Percentiles rank a stretch among this genome's conserved stretches.
Conservation (phyloP, 2,329 filamentous ascomycete species). For the Fusarium euwallaceae region DNA sequence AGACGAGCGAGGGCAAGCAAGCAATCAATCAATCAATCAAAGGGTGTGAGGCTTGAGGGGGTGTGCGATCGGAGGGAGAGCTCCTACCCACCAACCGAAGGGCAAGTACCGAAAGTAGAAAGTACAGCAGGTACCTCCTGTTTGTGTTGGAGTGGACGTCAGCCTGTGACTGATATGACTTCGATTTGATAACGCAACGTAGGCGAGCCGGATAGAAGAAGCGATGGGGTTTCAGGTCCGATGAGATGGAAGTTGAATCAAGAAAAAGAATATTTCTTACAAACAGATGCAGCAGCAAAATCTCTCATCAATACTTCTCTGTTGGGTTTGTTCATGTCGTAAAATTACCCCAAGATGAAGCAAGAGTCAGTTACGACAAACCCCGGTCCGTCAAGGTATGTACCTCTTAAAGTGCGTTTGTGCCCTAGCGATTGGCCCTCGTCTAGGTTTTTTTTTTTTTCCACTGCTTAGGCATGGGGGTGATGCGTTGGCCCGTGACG, state of each 20-base stretch:
- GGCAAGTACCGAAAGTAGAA: constrained; percentile 28
- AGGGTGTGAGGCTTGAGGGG: constrained; percentile 34
- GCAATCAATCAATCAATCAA: constrained; percentile 29
- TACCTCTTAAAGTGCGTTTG: constrained; percentile 21
- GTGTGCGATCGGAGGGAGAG: constrained; percentile 39
- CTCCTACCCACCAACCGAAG: constrained; percentile 25
- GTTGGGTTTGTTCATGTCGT: constrained; percentile 11
- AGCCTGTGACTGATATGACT: background rate
- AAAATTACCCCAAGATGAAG: constrained; percentile 21
- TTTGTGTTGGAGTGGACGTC: background rate
- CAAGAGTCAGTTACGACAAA: constrained; percentile 19
- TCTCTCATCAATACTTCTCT: background rate
- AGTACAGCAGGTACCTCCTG: background rate
- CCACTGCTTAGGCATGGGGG: constrained; percentile 2
- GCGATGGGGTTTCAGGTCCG: background rate
- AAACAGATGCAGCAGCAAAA: background rate
- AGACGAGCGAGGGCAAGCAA: constrained; percentile 7
- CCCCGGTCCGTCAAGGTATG: constrained; percentile 16
- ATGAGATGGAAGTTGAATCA: background rate
- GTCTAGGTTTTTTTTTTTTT: constrained; percentile 8
- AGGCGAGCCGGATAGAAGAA: background rate
- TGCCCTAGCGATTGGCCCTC: constrained; percentile 36
- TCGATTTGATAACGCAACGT: background rate
- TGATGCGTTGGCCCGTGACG: constrained; percentile 11
- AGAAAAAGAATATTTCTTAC: background rate